These are phyloP conservation scores for Rachicladosporium sp. DNA, from an alignment of 2,329 filamentous ascomycete species.

Conservation along the genomic window DNA sequence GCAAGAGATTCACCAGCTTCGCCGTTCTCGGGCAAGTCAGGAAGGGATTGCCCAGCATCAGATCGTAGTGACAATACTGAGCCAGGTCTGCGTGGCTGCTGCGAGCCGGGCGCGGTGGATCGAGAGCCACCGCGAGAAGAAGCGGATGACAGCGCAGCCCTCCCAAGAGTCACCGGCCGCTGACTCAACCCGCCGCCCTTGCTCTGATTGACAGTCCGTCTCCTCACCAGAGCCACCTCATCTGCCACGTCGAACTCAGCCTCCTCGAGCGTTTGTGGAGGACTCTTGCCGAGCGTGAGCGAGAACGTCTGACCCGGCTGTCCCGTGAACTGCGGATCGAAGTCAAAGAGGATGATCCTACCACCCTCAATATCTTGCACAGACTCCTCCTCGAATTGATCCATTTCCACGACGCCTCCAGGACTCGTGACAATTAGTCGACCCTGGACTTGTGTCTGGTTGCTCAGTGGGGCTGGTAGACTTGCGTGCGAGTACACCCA, in stretches of 20 bases:
- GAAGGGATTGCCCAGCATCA: conserved; percentile 17
- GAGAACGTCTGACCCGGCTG: conserved; percentile 25
- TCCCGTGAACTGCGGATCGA: conserved; percentile 22
- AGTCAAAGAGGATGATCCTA: conserved; percentile 25
- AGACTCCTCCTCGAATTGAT: conserved; percentile 17
- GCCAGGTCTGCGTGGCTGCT: neutral
- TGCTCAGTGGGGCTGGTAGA: conserved; percentile 15
- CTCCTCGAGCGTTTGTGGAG: conserved; percentile 23
- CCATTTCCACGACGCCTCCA: conserved; percentile 20
- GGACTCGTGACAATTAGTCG: conserved; percentile 25
- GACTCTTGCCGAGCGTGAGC: conserved; percentile 23
- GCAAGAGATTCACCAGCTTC: conserved; percentile 13
- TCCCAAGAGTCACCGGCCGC: conserved; percentile 20
- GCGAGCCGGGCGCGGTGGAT: neutral
- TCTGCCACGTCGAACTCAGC: conserved; percentile 21
- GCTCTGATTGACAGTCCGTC: conserved; percentile 25
- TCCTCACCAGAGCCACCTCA: conserved; percentile 23
- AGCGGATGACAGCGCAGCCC: conserved; percentile 21
- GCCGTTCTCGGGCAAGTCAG: conserved; percentile 20
- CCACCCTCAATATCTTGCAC: conserved; percentile 25
- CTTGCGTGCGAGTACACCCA: conserved; percentile 23
- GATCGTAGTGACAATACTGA: conserved; percentile 17
- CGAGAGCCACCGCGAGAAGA: conserved; percentile 1
- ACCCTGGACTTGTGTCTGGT: conserved; percentile 18
- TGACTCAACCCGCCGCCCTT: conserved; percentile 20